Evolutionary conservation across 306 rosid species (phyloP).

Genomic region (Boehmeria nivea): DNA sequence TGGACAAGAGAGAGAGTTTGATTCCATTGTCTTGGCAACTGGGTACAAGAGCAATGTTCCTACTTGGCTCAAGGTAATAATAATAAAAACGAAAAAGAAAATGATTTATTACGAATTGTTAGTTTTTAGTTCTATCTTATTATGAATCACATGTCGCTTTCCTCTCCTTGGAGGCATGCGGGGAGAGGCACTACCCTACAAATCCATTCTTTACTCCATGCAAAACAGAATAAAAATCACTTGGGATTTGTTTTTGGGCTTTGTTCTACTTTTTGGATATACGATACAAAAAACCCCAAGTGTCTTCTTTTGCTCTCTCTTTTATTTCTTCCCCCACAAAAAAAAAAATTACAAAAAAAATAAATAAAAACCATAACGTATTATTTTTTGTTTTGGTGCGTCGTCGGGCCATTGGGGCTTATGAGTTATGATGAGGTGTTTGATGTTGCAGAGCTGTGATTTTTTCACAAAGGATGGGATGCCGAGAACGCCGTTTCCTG

Average conservation of each 20-base stretch:
- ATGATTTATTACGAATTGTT: conserved; percentile 5
- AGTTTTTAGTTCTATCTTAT: conserved; percentile 49
- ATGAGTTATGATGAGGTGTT: neutral
- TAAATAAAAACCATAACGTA: too few species aligned
- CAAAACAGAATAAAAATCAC: conserved; percentile 46
- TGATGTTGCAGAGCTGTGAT: conserved; percentile 42
- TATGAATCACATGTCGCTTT: conserved; percentile 51
- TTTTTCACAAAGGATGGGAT: conserved; percentile 71
- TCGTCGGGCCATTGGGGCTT: too few species aligned
- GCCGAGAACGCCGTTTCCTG: conserved; percentile 82
- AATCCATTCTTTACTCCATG: conserved; percentile 64
- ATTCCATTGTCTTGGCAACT: conserved; percentile 89
- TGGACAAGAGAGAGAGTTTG: conserved; percentile 84
- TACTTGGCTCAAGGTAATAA: conserved; percentile 80
- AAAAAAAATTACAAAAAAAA: too few species aligned
- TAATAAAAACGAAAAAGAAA: neutral
- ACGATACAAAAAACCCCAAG: neutral
- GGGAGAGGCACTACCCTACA: conserved; percentile 34
- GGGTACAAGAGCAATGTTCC: conserved; percentile 99
- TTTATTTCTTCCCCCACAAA: neutral
- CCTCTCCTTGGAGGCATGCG: conserved; percentile 40
- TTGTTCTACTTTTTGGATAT: too few species aligned
- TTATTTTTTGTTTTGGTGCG: too few species aligned
- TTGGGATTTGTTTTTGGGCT: conserved; percentile 23
- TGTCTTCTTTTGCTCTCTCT: neutral